Evolutionary conservation across 2,329 filamentous ascomycete genomes (phyloP).

Genomic region (Cadophora gregata): DNA sequence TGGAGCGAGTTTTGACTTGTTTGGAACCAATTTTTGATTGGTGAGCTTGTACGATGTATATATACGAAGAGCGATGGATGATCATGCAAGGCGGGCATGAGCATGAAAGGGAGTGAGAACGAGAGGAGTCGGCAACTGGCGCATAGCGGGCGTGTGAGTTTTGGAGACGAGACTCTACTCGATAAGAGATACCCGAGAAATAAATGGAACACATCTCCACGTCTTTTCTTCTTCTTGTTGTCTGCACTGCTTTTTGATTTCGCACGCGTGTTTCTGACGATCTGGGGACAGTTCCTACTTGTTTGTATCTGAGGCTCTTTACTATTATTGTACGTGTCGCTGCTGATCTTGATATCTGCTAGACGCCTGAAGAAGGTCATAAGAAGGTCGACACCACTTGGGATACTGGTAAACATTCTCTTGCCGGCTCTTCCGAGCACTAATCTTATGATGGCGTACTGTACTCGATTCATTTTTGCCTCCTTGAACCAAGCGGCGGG

Average conservation of each 20-base stretch:
- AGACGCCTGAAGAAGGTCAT: too few species aligned
- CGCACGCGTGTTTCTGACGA: not conserved
- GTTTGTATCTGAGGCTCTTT: too few species aligned
- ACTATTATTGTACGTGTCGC: too few species aligned
- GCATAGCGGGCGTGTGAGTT: slow-evolving; percentile 1
- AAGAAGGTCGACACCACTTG: too few species aligned
- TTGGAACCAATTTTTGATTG: too few species aligned
- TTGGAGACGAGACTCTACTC: not conserved
- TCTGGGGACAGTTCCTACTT: not conserved
- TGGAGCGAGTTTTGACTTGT: slow-evolving; percentile 10
- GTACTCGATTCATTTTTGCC: too few species aligned
- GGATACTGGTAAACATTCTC: too few species aligned
- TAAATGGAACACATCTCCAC: slow-evolving; percentile 3
- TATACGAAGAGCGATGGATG: not conserved
- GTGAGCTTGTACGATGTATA: slow-evolving; percentile 15
- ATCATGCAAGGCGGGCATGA: not conserved
- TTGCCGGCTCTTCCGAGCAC: too few species aligned
- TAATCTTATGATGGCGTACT: too few species aligned
- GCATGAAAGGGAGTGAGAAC: not conserved
- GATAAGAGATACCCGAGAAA: not conserved
- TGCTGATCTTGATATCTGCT: too few species aligned
- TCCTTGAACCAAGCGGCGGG: too few species aligned
- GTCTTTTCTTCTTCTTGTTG: not conserved
- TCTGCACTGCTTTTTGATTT: not conserved
- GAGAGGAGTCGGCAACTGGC: not conserved